Percentiles rank a stretch among this genome's conserved stretches.
Evolutionary conservation across 805 yeast genomes (phyloP).

Genomic region (Teunomyces lycoperdinae): DNA sequence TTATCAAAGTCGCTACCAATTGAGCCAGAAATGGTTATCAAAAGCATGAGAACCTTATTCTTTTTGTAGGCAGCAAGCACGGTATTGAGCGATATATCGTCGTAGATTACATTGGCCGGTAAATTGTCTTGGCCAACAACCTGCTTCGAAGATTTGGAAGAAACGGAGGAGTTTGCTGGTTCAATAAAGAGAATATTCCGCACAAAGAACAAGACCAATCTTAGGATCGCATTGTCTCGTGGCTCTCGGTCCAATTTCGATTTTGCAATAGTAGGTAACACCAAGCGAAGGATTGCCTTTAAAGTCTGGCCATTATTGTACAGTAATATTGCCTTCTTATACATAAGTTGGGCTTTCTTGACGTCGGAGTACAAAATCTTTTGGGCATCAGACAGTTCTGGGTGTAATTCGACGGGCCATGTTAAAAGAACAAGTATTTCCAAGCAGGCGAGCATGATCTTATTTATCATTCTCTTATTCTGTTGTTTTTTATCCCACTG

Average conservation of each 20-base stretch:
- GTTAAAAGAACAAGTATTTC: conserved; percentile 82
- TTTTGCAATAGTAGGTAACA: conserved; percentile 56
- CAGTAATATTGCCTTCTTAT: conserved; percentile 65
- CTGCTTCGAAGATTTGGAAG: conserved; percentile 38
- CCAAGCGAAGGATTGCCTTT: conserved; percentile 66
- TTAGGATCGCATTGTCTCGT: conserved; percentile 69
- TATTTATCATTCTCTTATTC: conserved; percentile 42
- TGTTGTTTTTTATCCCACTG: conserved; percentile 57
- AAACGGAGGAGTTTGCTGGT: conserved; percentile 57
- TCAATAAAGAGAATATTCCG: conserved; percentile 78
- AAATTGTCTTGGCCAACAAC: conserved; percentile 35
- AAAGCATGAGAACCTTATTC: conserved; percentile 69
- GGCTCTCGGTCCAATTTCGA: conserved; percentile 56
- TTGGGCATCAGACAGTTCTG: conserved; percentile 58
- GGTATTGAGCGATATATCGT: conserved; percentile 65
- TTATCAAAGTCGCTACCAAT: conserved; percentile 63
- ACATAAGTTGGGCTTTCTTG: conserved; percentile 62
- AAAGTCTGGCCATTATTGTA: conserved; percentile 61
- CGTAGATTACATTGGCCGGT: conserved; percentile 56
- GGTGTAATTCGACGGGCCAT: conserved; percentile 75
- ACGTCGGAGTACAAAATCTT: conserved; percentile 56
- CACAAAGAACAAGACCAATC: conserved; percentile 68
- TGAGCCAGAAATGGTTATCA: conserved; percentile 68
- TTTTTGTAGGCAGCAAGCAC: conserved; percentile 58
- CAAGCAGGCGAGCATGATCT: conserved; percentile 66